A percentile compares a stretch with the other conserved stretches of the same genome.
These are phyloP conservation scores for Ambispora gerdemannii DNA, from an alignment of 192 early-diverging fungal genomes.

Conservation along the genomic window DNA sequence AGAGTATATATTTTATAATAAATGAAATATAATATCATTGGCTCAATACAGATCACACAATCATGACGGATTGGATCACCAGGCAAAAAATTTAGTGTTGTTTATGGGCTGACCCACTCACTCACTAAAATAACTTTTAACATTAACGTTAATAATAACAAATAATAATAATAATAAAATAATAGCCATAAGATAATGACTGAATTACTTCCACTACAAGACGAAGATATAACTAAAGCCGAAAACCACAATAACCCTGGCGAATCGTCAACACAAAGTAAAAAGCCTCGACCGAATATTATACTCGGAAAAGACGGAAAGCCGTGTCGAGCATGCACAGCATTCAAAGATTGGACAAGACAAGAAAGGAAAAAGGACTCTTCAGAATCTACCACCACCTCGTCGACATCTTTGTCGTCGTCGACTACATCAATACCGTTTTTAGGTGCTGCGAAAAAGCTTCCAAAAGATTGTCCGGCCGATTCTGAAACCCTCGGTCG, in stretches of 20 bases:
- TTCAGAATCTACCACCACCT: conserved; percentile 22
- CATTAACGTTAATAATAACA: no score
- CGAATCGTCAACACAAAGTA: background rate
- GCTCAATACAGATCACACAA: no score
- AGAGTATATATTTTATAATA: no score
- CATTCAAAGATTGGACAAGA: conserved; percentile 69
- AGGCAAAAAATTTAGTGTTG: no score
- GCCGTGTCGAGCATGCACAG: conserved; percentile 77
- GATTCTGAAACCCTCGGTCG: conserved; percentile 80
- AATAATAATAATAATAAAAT: no score
- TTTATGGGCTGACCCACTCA: no score
- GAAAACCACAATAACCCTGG: background rate
- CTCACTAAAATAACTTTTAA: no score
- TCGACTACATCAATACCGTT: conserved; percentile 29
- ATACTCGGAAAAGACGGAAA: conserved; percentile 54
- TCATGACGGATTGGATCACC: no score
- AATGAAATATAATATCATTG: no score
- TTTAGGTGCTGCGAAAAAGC: background rate
- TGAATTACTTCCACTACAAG: conserved; percentile 12
- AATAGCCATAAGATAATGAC: no score
- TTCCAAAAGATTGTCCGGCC: conserved; percentile 65
- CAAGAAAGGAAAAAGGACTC: conserved; percentile 48
- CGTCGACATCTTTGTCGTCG: conserved; percentile 24
- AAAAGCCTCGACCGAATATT: background rate
- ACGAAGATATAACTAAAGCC: background rate